A percentile compares a stretch with the other conserved stretches of the same genome.
These are phyloP conservation scores for Globisporangium emineosum DNA, from an alignment of 352 stramenopile genomes.

Conservation along the genomic window DNA sequence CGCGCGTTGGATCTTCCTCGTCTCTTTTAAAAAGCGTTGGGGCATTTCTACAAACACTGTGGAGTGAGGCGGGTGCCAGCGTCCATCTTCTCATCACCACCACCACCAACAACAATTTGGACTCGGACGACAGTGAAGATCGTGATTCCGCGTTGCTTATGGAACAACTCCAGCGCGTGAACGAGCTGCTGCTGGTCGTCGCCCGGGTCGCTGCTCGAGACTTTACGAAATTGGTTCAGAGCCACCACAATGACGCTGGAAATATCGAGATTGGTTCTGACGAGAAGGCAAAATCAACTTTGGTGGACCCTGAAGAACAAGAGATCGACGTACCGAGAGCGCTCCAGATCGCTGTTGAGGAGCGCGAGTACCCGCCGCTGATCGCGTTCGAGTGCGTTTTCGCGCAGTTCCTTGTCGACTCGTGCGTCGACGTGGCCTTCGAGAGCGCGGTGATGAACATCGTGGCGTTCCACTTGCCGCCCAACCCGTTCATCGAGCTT, in stretches of 20 bases:
- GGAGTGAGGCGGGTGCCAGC: neutral
- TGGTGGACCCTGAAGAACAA: neutral
- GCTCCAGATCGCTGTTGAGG: slow-evolving; percentile 26
- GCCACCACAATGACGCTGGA: neutral
- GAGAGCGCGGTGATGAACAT: slow-evolving; percentile 52
- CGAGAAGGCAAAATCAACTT: neutral
- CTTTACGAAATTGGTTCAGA: slow-evolving; percentile 11
- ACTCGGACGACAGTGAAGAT: neutral
- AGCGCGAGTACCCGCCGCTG: slow-evolving; percentile 34
- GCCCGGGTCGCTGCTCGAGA: slow-evolving; percentile 19
- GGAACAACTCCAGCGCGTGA: slow-evolving; percentile 18
- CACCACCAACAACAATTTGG: neutral
- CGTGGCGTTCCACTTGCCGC: slow-evolving; percentile 33
- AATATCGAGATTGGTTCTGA: neutral
- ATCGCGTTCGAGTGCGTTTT: slow-evolving; percentile 43
- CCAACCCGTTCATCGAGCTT: slow-evolving; percentile 49
- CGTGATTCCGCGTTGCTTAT: slow-evolving; percentile 4
- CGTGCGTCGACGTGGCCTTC: slow-evolving; percentile 39
- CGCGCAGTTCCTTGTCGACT: slow-evolving; percentile 45
- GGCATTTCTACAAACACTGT: neutral
- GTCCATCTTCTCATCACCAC: neutral
- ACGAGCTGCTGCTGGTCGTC: slow-evolving; percentile 24
- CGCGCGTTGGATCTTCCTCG: slow-evolving; percentile 10
- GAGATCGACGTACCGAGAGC: slow-evolving; percentile 28
- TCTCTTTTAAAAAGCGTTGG: slow-evolving; percentile 9